These are phyloP conservation scores for Exobasidium cylindrosporum DNA, from an alignment of 1,284 basidiomycete genomes.

Conservation along the genomic window DNA sequence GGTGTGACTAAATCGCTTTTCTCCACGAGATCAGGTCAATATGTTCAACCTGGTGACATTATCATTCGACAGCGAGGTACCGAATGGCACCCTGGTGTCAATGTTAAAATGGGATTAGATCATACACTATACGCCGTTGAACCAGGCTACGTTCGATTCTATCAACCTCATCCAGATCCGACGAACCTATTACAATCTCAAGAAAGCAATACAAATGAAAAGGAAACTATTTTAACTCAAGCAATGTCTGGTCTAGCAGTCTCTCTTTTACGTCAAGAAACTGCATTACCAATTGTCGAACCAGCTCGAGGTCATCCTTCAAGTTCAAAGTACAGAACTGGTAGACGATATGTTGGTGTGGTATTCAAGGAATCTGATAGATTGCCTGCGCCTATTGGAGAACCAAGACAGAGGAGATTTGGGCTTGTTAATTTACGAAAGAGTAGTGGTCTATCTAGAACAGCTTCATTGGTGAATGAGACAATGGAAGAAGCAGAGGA, in stretches of 20 bases:
- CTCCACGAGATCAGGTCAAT: slow-evolving; percentile 24
- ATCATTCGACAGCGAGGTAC: slow-evolving; percentile 53
- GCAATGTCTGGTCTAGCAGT: not conserved
- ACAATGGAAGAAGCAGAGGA: not conserved
- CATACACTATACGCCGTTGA: slow-evolving; percentile 52
- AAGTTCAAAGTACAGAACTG: slow-evolving; percentile 26
- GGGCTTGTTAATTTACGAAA: not conserved
- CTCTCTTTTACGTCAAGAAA: slow-evolving; percentile 4
- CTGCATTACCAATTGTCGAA: slow-evolving; percentile 19
- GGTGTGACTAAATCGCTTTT: not conserved
- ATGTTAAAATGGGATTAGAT: slow-evolving; percentile 50
- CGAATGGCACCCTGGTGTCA: slow-evolving; percentile 51
- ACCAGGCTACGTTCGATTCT: slow-evolving; percentile 52
- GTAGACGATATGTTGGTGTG: slow-evolving; percentile 49
- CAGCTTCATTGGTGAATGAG: not conserved
- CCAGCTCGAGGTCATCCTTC: slow-evolving; percentile 40
- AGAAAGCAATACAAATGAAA: not conserved
- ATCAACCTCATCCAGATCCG: slow-evolving; percentile 28
- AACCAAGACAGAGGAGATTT: slow-evolving; percentile 11
- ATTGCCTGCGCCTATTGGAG: slow-evolving; percentile 10
- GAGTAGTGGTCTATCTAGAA: not conserved
- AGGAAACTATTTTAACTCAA: not conserved
- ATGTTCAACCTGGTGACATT: slow-evolving; percentile 49
- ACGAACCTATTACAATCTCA: not conserved
- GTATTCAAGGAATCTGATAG: slow-evolving; percentile 16